Conservation (phyloP, 768 basidiomycete genomes). For the Cyathus striatus region DNA sequence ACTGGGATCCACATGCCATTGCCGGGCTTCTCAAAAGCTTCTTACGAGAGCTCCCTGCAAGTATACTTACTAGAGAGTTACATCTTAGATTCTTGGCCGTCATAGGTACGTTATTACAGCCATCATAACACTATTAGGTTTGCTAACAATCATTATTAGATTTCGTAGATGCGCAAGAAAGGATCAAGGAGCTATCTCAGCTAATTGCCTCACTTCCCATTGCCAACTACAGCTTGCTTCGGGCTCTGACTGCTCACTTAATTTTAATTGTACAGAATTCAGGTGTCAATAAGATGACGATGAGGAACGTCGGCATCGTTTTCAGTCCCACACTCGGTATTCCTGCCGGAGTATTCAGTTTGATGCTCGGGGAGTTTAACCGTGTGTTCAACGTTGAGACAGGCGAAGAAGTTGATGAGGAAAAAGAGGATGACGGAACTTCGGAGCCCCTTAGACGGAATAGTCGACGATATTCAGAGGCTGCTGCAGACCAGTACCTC, state of each 20-base stretch:
- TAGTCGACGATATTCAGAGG: slow-evolving; percentile 78
- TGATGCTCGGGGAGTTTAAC: slow-evolving; percentile 92
- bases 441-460: slow-evolving; percentile 60
- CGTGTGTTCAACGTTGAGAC: slow-evolving; percentile 83
- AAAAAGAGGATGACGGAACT: slow-evolving; percentile 19
- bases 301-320: slow-evolving; percentile 97
- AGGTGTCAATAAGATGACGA: slow-evolving; percentile 92
- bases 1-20: slow-evolving; percentile 97
- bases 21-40: slow-evolving; percentile 92
- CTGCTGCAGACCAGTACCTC: slow-evolving; percentile 78
- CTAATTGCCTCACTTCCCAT: slow-evolving; percentile 86
- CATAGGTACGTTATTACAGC: slow-evolving; percentile 63
- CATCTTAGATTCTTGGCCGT: slow-evolving; percentile 89
- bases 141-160: slow-evolving; percentile 42
- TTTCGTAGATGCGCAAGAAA: slow-evolving; percentile 81
- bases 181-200: slow-evolving; percentile 80
- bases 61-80: slow-evolving; percentile 87
- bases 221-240: slow-evolving; percentile 89
- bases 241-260: slow-evolving; percentile 91
- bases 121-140: slow-evolving; percentile 1
- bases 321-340: slow-evolving; percentile 97
- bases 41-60: slow-evolving; percentile 88
- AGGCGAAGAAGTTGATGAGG: slow-evolving; percentile 29
- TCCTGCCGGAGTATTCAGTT: slow-evolving; percentile 93
- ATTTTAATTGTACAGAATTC: slow-evolving; percentile 94